A percentile compares a stretch with the other conserved stretches of the same genome.
phyloP scores from a whole-genome alignment of 2,329 filamentous ascomycete genomes.

The Alternaria gansuensis region DNA sequence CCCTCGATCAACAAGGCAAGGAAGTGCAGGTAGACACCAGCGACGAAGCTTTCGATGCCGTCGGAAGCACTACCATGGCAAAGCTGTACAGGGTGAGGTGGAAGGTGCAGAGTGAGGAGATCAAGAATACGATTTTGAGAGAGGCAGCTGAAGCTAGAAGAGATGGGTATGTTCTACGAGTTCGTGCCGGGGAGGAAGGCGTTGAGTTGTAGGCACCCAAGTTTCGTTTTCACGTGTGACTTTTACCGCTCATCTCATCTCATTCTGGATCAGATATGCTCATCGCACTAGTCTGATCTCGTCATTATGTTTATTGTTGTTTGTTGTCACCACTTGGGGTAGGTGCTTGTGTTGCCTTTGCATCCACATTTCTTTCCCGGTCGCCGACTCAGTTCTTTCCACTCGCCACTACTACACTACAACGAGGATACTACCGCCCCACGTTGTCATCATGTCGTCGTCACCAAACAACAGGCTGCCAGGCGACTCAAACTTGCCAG shows the following conservation, averaged over 20 bases:
- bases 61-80: constrained; percentile 44
- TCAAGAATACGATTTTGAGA: constrained; percentile 30
- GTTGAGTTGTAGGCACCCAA: constrained; percentile 23
- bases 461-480: constrained; percentile 3
- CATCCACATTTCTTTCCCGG: not conserved
- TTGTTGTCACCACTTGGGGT: constrained; percentile 4
- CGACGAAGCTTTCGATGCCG: constrained; percentile 47
- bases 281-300: not conserved
- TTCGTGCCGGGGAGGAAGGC: constrained; percentile 42
- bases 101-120: constrained; percentile 35
- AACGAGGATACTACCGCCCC: not conserved
- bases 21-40: constrained; percentile 50
- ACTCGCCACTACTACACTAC: not conserved
- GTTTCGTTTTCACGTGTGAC: not conserved
- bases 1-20: constrained; percentile 47
- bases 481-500: not conserved
- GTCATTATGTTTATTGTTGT: constrained; percentile 6
- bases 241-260: not conserved
- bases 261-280: not conserved
- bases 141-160: constrained; percentile 41
- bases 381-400: not conserved
- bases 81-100: constrained; percentile 46
- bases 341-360: not conserved
- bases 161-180: constrained; percentile 46
- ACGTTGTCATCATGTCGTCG: not conserved